A percentile compares a stretch with the other conserved stretches of the same genome.
phyloP scores from a whole-genome alignment of 2,329 filamentous ascomycete species.

The Sporothrix inflata region DNA sequence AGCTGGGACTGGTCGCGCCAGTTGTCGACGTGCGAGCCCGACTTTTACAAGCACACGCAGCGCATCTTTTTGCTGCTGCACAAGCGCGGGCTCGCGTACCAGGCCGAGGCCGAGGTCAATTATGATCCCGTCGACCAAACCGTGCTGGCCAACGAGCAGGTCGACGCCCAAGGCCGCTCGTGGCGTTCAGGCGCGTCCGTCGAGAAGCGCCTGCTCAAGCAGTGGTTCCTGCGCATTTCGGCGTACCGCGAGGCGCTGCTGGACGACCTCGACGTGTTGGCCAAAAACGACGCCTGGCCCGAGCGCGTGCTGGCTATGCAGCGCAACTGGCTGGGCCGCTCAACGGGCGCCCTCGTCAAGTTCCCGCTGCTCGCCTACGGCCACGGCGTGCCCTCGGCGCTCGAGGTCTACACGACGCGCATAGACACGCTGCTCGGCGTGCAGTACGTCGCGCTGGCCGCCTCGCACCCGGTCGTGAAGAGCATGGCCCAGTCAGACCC shows the following conservation, averaged over 20 bases:
- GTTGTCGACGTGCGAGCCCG: conserved; percentile 79
- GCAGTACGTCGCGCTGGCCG: conserved; percentile 79
- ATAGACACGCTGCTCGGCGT: conserved; percentile 87
- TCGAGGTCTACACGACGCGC: conserved; percentile 82
- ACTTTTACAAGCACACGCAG: conserved; percentile 89
- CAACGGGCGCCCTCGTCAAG: conserved; percentile 70
- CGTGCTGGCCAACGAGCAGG: conserved; percentile 89
- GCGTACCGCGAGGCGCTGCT: conserved; percentile 74
- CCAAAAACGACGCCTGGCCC: conserved; percentile 71
- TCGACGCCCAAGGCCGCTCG: conserved; percentile 81
- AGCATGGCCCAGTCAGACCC: conserved; percentile 62
- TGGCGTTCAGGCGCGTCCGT: conserved; percentile 88
- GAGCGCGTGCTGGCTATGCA: conserved; percentile 83
- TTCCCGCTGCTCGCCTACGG: conserved; percentile 63
- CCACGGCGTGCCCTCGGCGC: conserved; percentile 48
- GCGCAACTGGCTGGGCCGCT: conserved; percentile 85
- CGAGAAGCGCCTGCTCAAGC: conserved; percentile 75
- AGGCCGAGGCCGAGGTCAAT: conserved; percentile 82
- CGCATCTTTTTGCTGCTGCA: conserved; percentile 79
- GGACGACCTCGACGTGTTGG: conserved; percentile 68
- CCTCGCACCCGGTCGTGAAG: conserved; percentile 70
- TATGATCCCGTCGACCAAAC: conserved; percentile 90
- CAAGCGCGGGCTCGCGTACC: conserved; percentile 76
- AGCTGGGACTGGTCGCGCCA: conserved; percentile 84
- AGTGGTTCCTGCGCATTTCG: conserved; percentile 90